phyloP scores from a whole-genome alignment of 2,329 filamentous ascomycete genomes.

The Cordyceps cicadae region DNA sequence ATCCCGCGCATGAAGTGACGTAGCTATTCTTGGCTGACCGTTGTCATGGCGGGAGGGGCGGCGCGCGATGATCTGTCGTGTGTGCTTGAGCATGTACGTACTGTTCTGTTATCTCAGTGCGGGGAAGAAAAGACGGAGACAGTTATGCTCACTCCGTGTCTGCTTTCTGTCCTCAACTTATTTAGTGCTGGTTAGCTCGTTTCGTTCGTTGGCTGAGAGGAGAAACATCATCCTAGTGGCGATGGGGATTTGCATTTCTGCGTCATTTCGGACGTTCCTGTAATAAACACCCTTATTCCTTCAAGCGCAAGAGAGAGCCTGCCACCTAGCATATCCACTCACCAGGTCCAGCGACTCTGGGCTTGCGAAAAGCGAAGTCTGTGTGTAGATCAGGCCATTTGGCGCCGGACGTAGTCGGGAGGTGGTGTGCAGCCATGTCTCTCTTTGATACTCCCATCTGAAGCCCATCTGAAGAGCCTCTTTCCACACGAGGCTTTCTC shows the following conservation, averaged over 20 bases:
- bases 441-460: neutral
- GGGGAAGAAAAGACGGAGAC: neutral
- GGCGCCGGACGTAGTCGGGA: too few species aligned
- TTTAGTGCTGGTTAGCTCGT: neutral
- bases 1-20: neutral
- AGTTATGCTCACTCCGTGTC: neutral
- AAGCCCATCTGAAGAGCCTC: neutral
- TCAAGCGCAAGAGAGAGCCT: neutral
- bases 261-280: neutral
- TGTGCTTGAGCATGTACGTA: neutral
- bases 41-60: too few species aligned
- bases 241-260: neutral
- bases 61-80: constrained; percentile 1
- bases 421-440: neutral
- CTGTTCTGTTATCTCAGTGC: neutral
- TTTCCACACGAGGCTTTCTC: neutral
- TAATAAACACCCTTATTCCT: neutral
- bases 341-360: neutral
- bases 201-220: neutral
- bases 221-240: too few species aligned
- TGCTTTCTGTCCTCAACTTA: neutral
- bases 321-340: neutral
- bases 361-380: neutral
- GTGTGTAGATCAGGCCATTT: too few species aligned
- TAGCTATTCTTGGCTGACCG: neutral